These are phyloP conservation scores for Andrographis paniculata DNA, from an alignment of 305 asterid species.

Conservation along the genomic window DNA sequence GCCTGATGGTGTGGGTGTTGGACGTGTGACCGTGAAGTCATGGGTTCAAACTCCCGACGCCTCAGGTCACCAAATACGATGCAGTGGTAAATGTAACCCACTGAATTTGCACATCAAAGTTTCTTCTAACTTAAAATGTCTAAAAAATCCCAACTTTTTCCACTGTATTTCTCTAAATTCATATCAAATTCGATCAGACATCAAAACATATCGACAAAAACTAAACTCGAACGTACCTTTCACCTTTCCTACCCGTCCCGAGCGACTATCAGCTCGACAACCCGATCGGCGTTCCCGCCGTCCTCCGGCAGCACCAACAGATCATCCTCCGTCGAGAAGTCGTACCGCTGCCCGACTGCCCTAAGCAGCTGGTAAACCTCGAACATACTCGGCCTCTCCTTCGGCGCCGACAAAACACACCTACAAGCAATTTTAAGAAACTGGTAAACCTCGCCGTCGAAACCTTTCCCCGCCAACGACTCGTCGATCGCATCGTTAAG, in stretches of 20 bases:
- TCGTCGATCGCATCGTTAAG: slow-evolving; percentile 45
- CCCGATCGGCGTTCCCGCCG: slow-evolving; percentile 19
- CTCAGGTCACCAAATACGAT: too few relatives aligned
- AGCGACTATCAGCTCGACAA: slow-evolving; percentile 59
- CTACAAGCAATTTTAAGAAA: slow-evolving; percentile 58
- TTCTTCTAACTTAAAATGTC: too few relatives aligned
- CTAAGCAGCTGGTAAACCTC: slow-evolving; percentile 64
- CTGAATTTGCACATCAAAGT: too few relatives aligned
- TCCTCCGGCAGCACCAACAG: slow-evolving; percentile 30
- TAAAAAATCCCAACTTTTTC: too few relatives aligned
- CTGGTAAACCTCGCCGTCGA: slow-evolving; percentile 45
- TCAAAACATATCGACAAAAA: too few relatives aligned
- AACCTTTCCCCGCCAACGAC: slow-evolving; percentile 41
- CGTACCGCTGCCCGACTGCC: slow-evolving; percentile 54
- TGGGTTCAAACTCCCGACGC: too few relatives aligned
- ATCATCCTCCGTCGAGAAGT: slow-evolving; percentile 53
- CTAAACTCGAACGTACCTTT: too few relatives aligned
- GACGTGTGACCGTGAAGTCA: too few relatives aligned
- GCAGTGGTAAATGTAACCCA: too few relatives aligned
- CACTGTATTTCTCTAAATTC: too few relatives aligned
- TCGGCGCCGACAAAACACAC: slow-evolving; percentile 42
- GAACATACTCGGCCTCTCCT: slow-evolving; percentile 62
- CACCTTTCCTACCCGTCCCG: slow-evolving; percentile 18
- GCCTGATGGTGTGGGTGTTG: too few relatives aligned
- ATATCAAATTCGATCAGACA: too few relatives aligned